phyloP scores from a whole-genome alignment of 1,139 yeast species.

The Sugiyamaella sp. region DNA sequence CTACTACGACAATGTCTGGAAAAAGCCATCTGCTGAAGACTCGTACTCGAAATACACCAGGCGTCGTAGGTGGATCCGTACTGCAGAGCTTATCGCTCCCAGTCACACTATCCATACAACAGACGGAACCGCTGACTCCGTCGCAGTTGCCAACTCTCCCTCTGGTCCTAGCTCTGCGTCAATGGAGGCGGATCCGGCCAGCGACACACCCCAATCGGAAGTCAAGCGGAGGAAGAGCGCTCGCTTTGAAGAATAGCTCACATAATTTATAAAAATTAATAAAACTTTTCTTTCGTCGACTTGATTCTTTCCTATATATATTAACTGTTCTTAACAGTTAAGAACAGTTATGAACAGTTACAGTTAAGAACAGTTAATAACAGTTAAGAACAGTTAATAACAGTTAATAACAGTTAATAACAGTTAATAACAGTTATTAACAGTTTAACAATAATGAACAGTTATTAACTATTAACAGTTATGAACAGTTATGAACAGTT shows the following conservation, averaged over 20 bases:
- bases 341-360: too few species aligned
- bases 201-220: constrained; percentile 12
- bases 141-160: not conserved
- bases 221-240: constrained; percentile 38
- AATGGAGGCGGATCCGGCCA: not conserved
- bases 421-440: too few species aligned
- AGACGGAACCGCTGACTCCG: not conserved
- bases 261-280: too few species aligned
- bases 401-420: too few species aligned
- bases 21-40: constrained; percentile 85
- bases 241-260: constrained; percentile 37
- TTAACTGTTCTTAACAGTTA: too few species aligned
- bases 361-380: too few species aligned
- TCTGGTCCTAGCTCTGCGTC: constrained; percentile 9
- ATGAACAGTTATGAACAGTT: too few species aligned
- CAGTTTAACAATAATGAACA: too few species aligned
- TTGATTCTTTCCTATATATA: too few species aligned
- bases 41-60: constrained; percentile 89
- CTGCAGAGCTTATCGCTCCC: constrained; percentile 72
- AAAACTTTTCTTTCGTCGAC: too few species aligned
- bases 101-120: constrained; percentile 23
- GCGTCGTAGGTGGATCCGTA: constrained; percentile 92
- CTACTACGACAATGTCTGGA: constrained; percentile 93
- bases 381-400: too few species aligned
- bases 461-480: too few species aligned